Base-by-base conservation (phyloP, 202 grass and related monocot species). In the Eragrostis tef region DNA sequence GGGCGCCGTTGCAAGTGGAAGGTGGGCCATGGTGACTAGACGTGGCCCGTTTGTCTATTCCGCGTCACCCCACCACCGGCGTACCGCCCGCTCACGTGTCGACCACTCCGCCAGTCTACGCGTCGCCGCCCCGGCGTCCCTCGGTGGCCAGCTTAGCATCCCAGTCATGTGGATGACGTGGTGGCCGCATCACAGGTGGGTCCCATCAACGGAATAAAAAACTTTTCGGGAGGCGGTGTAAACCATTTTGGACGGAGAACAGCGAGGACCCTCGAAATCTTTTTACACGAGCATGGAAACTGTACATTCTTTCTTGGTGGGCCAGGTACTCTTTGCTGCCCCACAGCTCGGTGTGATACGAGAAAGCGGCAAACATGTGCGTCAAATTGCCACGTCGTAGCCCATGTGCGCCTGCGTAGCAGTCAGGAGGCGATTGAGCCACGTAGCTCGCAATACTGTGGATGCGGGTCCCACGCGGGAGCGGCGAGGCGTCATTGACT, bases 111-210 rank as follows among this genome's bases (percentile, higher is more conserved):
- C 54, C 79, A 3, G 47, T 34, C 82, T 89, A 91, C 88, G 87
- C 78, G 88, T 89, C 88, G 36, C 74, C 16, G 67, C 68, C 68
- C 29, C 1, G 78, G 44, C 81, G 70, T 31, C 43, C 48, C 39
- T 27, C 16, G 22, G 74, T 36, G 48, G 52, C 87, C 93, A 90
- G 83, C 88, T 52, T 48, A 58, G 75, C 74, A 77, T 82, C 93
- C 87, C 49, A 54, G 83, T 96, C 93, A 93, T 80, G 88, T 80
- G 77, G 67, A 54, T 90, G 90, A 95, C 90, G 68, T 90, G 90
- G 83, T 85, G 56, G 19, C 52, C 71, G 49, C 70, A 64, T 64
- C 31, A 13, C 3, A 0, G 0, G 36, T 16, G 70, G 73, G 57
- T 2, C 83, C 42, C 36, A 4, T 5, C 4, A 0, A 0, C 1